Percentiles rank a stretch among this genome's conserved stretches.
These are phyloP conservation scores for Teratosphaeriaceae sp. DNA, from an alignment of 2,329 filamentous ascomycete species.

Conservation along the genomic window DNA sequence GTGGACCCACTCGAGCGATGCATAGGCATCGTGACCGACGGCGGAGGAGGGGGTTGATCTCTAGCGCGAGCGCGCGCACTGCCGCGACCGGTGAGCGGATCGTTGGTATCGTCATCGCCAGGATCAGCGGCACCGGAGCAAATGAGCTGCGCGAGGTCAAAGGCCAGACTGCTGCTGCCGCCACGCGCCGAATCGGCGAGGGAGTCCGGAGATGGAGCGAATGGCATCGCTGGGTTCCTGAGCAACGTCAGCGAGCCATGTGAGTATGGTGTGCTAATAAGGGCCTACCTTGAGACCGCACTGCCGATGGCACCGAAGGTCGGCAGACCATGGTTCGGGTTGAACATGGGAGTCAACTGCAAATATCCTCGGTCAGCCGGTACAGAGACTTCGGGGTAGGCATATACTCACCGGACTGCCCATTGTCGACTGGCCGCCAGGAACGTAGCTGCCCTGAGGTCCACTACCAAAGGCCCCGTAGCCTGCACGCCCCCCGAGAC, in stretches of 20 bases:
- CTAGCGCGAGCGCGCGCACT: neutral
- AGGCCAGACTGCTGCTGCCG: neutral
- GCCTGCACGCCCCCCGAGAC: neutral
- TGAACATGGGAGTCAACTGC: neutral
- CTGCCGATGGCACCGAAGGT: conserved; percentile 4
- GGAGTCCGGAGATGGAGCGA: neutral
- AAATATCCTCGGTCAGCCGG: neutral
- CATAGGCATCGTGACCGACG: neutral
- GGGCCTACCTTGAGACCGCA: conserved; percentile 1
- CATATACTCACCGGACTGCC: neutral
- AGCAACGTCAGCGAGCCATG: neutral
- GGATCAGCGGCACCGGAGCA: conserved; percentile 1
- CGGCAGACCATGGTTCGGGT: conserved; percentile 1
- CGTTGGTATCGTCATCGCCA: conserved; percentile 1
- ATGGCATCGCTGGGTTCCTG: neutral
- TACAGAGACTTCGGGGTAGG: neutral
- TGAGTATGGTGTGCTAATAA: neutral
- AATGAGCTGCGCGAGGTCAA: conserved; percentile 5
- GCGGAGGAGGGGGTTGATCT: neutral
- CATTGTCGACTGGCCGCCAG: neutral
- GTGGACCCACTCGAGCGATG: neutral
- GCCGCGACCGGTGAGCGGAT: conserved; percentile 2
- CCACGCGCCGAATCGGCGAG: neutral
- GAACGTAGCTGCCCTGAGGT: neutral
- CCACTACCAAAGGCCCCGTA: neutral